Percentiles rank a stretch among this genome's conserved stretches.
Evolutionary conservation across 495 filamentous ascomycete genomes (phyloP).

Genomic region (Penicillium angulare): DNA sequence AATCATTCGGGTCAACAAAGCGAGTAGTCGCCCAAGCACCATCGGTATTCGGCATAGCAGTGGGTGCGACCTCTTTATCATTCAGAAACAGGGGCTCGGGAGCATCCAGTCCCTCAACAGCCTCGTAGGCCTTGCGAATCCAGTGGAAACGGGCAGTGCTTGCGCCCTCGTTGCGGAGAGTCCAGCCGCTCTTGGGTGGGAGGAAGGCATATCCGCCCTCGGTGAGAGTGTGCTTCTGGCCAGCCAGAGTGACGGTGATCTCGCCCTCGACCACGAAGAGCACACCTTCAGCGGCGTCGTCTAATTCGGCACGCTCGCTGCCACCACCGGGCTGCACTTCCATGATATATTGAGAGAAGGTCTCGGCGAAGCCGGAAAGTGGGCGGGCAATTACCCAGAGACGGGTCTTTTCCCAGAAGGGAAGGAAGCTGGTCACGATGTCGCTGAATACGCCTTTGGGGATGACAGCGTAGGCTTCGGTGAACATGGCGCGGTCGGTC

Average conservation of each 20-base stretch:
- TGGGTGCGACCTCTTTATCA: conserved; percentile 24
- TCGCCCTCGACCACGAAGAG: conserved; percentile 26
- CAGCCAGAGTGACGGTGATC: conserved; percentile 19
- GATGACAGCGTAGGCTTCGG: conserved; percentile 26
- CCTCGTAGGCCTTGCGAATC: conserved; percentile 26
- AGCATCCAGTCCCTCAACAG: conserved; percentile 19
- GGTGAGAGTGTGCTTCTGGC: conserved; percentile 17
- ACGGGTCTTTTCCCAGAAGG: conserved; percentile 27
- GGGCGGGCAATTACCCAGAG: conserved; percentile 29
- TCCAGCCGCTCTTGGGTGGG: conserved; percentile 25
- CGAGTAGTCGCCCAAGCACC: conserved; percentile 27
- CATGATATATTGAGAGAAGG: conserved; percentile 31
- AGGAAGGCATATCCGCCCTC: conserved; percentile 27
- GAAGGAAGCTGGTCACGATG: conserved; percentile 27
- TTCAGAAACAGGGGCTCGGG: conserved; percentile 25
- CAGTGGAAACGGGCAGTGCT: conserved; percentile 27
- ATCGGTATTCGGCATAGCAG: conserved; percentile 22
- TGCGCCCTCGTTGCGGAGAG: conserved; percentile 17
- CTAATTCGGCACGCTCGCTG: conserved; percentile 21
- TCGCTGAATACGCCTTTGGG: conserved; percentile 25
- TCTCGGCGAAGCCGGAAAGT: conserved; percentile 26
- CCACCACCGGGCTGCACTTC: conserved; percentile 25
- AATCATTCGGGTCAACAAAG: conserved; percentile 24
- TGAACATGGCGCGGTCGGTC: conserved; percentile 31
- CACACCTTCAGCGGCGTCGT: conserved; percentile 20